Evolutionary conservation across 768 basidiomycete genomes (phyloP), one percentile per base, ranked within the genome.

Genomic region (Hydnomerulius pinastri): DNA sequence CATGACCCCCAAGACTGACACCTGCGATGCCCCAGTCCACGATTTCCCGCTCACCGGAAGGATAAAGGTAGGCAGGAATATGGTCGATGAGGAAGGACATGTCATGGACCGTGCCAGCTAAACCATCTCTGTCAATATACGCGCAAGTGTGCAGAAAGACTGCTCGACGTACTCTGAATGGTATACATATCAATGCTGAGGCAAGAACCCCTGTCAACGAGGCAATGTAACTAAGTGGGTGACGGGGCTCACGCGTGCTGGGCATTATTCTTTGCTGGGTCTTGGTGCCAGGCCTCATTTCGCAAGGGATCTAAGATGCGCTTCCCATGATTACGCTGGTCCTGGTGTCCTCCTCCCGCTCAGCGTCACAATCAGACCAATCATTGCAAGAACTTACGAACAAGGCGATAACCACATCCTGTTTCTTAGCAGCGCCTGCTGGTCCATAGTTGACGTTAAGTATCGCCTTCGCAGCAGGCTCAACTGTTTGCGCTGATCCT

Each of bases 11-110:
- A 1, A 97, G 79, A 53, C 87, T 90, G 57, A 87, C 76, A 0
- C 93, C 93, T 0, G 81, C 77, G 3, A 87, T 74, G 10, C 82
- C 82, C 85, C 87, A 97, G 48, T 81, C 76, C 6, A 70, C 75
- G 30, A 95, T 77, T 12, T 60, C 63, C 23, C 80, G 75, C 56
- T 91, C 84, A 10, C 71, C 82, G 11, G 69, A 55, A 0, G 92
- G 90, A 62, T 86, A 95, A 8, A 95, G 65, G 61, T 85, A 86
- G 0, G 82, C 67, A 1, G 86, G 82, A 4, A 95, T 73, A 58
- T 89, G 85, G 62, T 94, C 90, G 45, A 93, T 86, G 50, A 95
- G 66, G 70, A 87, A 85, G 0, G 87, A 86, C 6, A 93, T 78
- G 60, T 95, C 93, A 30, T 77, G 71, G 2, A 83, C 81, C 0